phyloP scores from a whole-genome alignment of 2,329 filamentous ascomycete species.

The Paecilomyces sp. region DNA sequence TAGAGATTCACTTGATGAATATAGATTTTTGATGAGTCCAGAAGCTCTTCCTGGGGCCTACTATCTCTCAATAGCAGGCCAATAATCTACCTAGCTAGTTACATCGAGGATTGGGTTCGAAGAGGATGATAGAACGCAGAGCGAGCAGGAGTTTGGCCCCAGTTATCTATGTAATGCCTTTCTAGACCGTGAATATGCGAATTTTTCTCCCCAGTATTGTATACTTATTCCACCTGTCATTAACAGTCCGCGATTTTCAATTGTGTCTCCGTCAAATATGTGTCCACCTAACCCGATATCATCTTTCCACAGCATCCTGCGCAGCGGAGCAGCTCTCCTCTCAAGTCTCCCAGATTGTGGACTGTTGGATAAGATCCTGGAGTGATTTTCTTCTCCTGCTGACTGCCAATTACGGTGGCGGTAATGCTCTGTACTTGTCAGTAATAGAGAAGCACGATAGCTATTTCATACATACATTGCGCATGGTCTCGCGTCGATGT shows the following conservation, averaged over 20 bases:
- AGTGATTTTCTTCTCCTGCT: background rate
- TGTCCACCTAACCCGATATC: background rate
- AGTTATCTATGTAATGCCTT: too few relatives aligned
- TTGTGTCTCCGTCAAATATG: background rate
- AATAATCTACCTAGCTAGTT: background rate
- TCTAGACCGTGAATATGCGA: too few relatives aligned
- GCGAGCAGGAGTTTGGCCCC: too few relatives aligned
- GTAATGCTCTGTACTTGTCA: background rate
- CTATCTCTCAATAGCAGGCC: background rate
- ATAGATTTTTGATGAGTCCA: background rate
- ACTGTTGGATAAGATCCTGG: background rate
- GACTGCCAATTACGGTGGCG: background rate
- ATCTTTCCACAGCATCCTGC: background rate
- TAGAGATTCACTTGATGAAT: background rate
- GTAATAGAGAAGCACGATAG: background rate
- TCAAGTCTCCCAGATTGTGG: background rate
- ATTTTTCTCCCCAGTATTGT: background rate
- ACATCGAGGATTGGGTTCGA: too few relatives aligned
- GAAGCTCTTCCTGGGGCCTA: background rate
- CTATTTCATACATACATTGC: background rate
- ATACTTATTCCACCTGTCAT: background rate
- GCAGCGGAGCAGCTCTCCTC: background rate
- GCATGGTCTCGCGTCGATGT: background rate
- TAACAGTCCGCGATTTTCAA: background rate
- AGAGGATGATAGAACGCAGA: too few relatives aligned